These are phyloP conservation scores for Serpula lacrymans DNA, from an alignment of 768 basidiomycete species.

Conservation along the genomic window DNA sequence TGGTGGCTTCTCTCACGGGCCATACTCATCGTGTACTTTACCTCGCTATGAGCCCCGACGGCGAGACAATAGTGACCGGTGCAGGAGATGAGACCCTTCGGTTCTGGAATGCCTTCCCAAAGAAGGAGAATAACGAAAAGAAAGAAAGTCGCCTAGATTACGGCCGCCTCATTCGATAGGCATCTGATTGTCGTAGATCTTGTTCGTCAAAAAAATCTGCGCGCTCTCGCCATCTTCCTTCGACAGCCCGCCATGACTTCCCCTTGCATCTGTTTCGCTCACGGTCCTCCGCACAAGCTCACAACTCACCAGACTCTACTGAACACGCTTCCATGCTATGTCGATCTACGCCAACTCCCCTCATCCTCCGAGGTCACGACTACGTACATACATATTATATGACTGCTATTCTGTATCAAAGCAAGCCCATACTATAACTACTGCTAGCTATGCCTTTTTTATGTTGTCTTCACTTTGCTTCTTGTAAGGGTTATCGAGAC, in stretches of 20 bases:
- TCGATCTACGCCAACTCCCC: background rate
- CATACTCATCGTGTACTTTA: constrained; percentile 95
- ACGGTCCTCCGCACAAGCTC: background rate
- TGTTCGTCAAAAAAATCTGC: too few species aligned
- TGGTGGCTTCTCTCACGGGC: constrained; percentile 92
- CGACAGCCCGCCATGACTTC: background rate
- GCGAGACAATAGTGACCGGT: constrained; percentile 96
- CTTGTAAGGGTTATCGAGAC: constrained; percentile 1
- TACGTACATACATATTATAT: constrained; percentile 2
- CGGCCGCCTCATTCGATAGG: constrained; percentile 48
- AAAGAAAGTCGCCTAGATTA: constrained; percentile 43
- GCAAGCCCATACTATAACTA: background rate
- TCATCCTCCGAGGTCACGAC: background rate
- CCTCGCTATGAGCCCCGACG: constrained; percentile 96
- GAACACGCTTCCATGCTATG: constrained; percentile 2
- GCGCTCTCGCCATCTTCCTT: background rate
- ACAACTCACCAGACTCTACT: constrained; percentile 1
- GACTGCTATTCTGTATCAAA: constrained; percentile 2
- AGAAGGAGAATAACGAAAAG: constrained; percentile 45
- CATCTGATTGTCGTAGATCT: background rate
- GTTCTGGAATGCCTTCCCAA: constrained; percentile 98
- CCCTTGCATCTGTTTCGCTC: constrained; percentile 2
- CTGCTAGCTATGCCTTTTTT: background rate
- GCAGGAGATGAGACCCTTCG: constrained; percentile 96
- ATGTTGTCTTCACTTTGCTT: background rate